Evolutionary conservation across 2,329 filamentous ascomycete species (phyloP).

Genomic region (Cyphellophora attinorum): DNA sequence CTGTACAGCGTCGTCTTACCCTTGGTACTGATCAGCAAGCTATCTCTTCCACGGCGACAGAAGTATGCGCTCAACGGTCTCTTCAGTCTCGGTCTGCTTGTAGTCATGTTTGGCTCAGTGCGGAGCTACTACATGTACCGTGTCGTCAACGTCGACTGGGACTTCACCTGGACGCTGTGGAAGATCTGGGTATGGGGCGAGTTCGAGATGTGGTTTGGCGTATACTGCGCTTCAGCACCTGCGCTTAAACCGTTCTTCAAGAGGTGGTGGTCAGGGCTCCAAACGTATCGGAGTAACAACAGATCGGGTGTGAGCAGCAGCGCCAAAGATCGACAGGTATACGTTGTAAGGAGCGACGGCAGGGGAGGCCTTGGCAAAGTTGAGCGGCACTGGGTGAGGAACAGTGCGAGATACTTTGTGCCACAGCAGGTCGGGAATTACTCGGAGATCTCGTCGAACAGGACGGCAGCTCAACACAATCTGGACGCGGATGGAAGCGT

Average conservation of each 20-base stretch:
- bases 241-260: conserved; percentile 21
- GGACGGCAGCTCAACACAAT: too few relatives aligned
- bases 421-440: too few relatives aligned
- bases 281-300: too few relatives aligned
- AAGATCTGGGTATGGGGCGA: conserved; percentile 21
- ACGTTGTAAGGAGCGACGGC: neutral
- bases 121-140: conserved; percentile 14
- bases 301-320: too few relatives aligned
- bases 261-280: neutral
- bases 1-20: conserved; percentile 17
- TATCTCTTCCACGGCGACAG: conserved; percentile 13
- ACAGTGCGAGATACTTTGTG: too few relatives aligned
- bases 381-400: neutral
- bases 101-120: conserved; percentile 14
- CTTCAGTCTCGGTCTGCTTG: conserved; percentile 17
- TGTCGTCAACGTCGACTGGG: conserved; percentile 13
- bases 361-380: neutral
- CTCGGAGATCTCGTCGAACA: too few relatives aligned
- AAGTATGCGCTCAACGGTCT: conserved; percentile 15
- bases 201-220: conserved; percentile 21
- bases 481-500: too few relatives aligned
- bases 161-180: conserved; percentile 16
- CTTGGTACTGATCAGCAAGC: conserved; percentile 12
- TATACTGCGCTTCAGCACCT: conserved; percentile 22
- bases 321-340: neutral